Evolutionary conservation across 768 basidiomycete genomes (phyloP), one percentile per base, ranked within the genome.

Genomic region (Lentinula lateritia): DNA sequence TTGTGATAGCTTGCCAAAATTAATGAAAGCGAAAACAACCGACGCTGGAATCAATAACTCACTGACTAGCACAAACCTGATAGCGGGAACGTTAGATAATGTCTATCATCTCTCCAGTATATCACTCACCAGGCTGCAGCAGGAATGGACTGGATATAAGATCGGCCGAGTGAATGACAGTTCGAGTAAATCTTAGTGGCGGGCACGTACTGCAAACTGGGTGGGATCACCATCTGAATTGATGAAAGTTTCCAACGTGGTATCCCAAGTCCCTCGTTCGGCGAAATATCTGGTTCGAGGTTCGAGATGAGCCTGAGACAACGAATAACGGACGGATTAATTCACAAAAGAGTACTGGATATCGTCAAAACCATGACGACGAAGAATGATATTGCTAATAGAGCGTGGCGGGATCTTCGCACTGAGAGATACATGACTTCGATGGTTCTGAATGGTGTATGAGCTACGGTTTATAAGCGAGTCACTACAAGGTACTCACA

Each of bases 391-490:
- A 96, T 85, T 0, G 94, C 93, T 3, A 94, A 80, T 0, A 95
- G 78, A 0, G 93, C 93, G 66, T 95, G 91, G 65, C 92, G 89
- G 0, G 92, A 94, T 62, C 92, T 80, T 54, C 89, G 82, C 39
- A 95, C 88, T 35, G 92, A 88, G 35, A 96, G 81, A 70, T 90
- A 93, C 94, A 96, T 97, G 67, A 93, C 92, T 77, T 93, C 90
- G 53, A 93, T 93, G 0, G 92, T 93, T 50, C 90, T 92, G 60
- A 18, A 50, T 45, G 60, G 41, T 45, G 13, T 9, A 12, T 36
- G 13, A 56, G 28, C 15, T 13, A 61, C 6, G 28, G 16, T 20
- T 12, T 39, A 18, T 35, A 50, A 3, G 10, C 1, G 2, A 52
- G 23, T 18, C 9, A 41, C 53, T 18, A 41, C 32, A 13, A 6